Evolutionary conservation across 2,329 filamentous ascomycete genomes (phyloP).

Genomic region (Diaporthe destruens): DNA sequence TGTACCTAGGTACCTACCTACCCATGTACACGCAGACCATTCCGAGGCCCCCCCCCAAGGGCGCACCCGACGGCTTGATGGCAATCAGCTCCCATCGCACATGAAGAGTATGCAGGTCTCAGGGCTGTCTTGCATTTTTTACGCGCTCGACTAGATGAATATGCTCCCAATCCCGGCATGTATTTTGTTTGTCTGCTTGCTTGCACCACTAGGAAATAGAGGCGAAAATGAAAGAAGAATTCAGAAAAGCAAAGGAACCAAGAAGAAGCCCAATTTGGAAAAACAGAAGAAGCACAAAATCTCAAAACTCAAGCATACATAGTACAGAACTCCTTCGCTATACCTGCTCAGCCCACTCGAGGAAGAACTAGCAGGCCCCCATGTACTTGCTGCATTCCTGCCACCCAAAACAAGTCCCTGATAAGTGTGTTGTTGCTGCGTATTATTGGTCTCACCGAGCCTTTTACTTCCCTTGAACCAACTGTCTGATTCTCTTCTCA

Average conservation of each 20-base stretch:
- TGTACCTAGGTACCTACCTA: constrained; percentile 1
- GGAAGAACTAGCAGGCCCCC: background rate
- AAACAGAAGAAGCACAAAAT: background rate
- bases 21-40: background rate
- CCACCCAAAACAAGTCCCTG: constrained; percentile 8
- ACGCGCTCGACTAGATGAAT: background rate
- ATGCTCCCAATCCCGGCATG: background rate
- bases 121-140: constrained; percentile 13
- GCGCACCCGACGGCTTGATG: constrained; percentile 24
- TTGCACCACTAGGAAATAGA: background rate
- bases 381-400: constrained; percentile 13
- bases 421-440: constrained; percentile 15
- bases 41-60: constrained; percentile 14
- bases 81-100: background rate
- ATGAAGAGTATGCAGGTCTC: constrained; percentile 25
- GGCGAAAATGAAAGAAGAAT: background rate
- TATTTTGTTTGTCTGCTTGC: background rate
- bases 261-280: background rate
- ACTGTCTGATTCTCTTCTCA: constrained; percentile 80
- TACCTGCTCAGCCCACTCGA: constrained; percentile 5
- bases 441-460: constrained; percentile 28
- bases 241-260: background rate
- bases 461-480: constrained; percentile 62
- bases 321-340: constrained; percentile 3
- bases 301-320: background rate